Conservation (phyloP, 805 yeast genomes). For the Candida pseudoglaebosa region DNA sequence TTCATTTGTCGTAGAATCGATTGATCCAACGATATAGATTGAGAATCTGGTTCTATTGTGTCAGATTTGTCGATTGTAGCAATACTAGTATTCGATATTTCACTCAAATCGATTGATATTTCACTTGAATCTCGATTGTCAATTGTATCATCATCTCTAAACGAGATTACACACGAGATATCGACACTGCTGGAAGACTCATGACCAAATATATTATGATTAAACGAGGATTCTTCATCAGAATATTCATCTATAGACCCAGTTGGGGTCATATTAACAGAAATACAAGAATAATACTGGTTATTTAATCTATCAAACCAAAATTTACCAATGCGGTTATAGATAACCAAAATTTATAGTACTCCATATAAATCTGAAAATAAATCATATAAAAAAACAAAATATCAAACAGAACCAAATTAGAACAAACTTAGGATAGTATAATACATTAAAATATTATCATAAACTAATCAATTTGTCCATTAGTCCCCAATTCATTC, state of each 20-base stretch:
- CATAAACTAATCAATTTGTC: too few relatives aligned
- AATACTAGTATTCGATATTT: too few relatives aligned
- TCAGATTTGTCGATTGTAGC: too few relatives aligned
- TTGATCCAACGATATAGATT: constrained; percentile 1
- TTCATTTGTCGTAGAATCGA: constrained; percentile 21
- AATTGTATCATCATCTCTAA: constrained; percentile 3
- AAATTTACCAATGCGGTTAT: too few relatives aligned
- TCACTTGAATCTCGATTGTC: background rate
- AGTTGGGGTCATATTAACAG: constrained; percentile 1
- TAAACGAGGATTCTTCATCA: background rate
- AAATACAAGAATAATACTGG: background rate
- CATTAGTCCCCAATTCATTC: too few relatives aligned
- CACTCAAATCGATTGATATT: background rate
- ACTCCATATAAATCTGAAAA: too few relatives aligned
- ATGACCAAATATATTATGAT: constrained; percentile 18
- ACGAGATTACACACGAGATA: background rate
- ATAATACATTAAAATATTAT: too few relatives aligned
- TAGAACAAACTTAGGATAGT: too few relatives aligned
- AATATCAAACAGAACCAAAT: too few relatives aligned
- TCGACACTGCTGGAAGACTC: background rate
- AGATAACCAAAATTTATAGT: too few relatives aligned
- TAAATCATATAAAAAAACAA: too few relatives aligned
- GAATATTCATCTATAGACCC: constrained; percentile 6
- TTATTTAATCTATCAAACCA: background rate
- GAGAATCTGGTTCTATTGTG: too few relatives aligned